Evolutionary conservation across 2,329 filamentous ascomycete genomes (phyloP), one percentile per base, ranked within the genome.

Genomic region (Kalaharituber pfeilii): DNA sequence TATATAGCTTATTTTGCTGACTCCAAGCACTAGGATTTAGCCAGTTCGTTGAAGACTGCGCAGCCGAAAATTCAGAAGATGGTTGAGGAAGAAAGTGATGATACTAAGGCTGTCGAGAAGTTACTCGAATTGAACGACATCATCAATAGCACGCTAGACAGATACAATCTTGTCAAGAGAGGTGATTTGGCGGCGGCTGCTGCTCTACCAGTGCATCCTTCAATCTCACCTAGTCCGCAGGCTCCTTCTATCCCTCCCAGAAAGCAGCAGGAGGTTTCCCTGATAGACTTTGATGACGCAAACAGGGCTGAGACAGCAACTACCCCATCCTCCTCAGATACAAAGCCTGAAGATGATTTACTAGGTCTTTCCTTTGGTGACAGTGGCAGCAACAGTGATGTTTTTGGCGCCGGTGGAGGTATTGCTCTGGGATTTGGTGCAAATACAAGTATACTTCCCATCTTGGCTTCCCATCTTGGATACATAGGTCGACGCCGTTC

Each of bases 41-140:
- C 88, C 4, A 82, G 84, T 60, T 81, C 91, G 8, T 74, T 98
- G 47, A 85, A 86, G 67, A 95, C 84, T 65, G 91, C 91, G 2
- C 91, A 98, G 65, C 91, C 91, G 7, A 98, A 98, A 72, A 96
- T 98, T 60, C 89, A 96, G 67, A 95, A 86, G 71, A 98, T 98
- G 89, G 96, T 89, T 65, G 89, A 96, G 69, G 91, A 98, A 69
- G 91, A 98, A 66, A 95, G 88, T 9, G 89, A 96, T 58, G 91
- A 98, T 65, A 81, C 87, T 58, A 91, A 95, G 71, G 91, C 91
- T 4, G 91, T 98, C 5, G 85, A 87, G 44, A 94, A 94, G 69
- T 74, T 98, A 9, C 76, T 98, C 54, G 87, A 96, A 67, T 96
- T 98, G 66, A 98, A 98, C 67, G 91, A 98, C 69, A 95, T 88